phyloP scores from a whole-genome alignment of 2,329 filamentous ascomycete genomes.

The Truncatella angustata region DNA sequence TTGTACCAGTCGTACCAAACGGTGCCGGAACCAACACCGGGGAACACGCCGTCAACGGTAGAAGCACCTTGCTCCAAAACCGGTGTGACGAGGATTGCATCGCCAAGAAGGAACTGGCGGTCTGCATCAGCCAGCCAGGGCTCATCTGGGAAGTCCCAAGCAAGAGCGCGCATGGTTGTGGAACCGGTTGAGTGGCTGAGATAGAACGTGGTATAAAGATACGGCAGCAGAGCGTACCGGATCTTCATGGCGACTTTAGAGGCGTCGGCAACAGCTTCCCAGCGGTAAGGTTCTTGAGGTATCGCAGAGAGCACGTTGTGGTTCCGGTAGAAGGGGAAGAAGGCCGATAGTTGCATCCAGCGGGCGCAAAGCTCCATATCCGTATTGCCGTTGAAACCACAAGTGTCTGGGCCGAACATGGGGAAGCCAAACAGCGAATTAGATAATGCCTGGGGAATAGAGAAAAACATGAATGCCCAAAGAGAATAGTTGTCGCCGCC shows the following conservation, averaged over 20 bases:
- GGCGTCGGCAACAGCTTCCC: conserved; percentile 64
- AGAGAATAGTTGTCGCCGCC: conserved; percentile 69
- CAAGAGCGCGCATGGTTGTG: conserved; percentile 70
- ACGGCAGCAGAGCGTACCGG: conserved; percentile 69
- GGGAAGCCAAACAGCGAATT: conserved; percentile 75
- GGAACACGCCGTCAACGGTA: conserved; percentile 67
- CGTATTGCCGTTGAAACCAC: conserved; percentile 67
- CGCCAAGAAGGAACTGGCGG: conserved; percentile 70
- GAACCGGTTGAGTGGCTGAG: conserved; percentile 62
- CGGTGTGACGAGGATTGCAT: conserved; percentile 63
- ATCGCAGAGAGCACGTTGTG: conserved; percentile 64
- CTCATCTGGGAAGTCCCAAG: conserved; percentile 74
- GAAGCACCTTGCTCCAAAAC: conserved; percentile 62
- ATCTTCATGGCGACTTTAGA: conserved; percentile 66
- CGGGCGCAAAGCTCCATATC: conserved; percentile 70
- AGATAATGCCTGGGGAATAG: conserved; percentile 73
- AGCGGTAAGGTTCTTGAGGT: conserved; percentile 70
- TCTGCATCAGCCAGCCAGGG: conserved; percentile 65
- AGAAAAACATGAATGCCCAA: conserved; percentile 73
- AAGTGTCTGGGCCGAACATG: conserved; percentile 72
- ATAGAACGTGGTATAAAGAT: conserved; percentile 74
- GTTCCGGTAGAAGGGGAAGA: conserved; percentile 78
- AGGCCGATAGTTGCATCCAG: conserved; percentile 72
- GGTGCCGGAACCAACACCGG: conserved; percentile 57
- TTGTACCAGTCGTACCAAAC: conserved; percentile 82